Base-by-base conservation (phyloP, 306 rosid genomes). In the Cicer chorassanicum region DNA sequence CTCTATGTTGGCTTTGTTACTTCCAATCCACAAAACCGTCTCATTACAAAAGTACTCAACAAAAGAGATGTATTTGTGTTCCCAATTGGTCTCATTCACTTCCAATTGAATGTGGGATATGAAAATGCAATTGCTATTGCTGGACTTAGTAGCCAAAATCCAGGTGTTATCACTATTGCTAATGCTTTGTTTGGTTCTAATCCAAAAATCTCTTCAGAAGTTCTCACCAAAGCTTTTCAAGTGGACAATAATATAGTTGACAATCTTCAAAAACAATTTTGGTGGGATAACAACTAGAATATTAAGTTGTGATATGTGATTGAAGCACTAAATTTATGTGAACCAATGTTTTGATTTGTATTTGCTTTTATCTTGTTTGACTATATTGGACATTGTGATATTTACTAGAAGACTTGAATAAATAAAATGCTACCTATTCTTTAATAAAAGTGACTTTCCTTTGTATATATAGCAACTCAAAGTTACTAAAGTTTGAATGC, bases 1-100 rank as follows among this genome's bases (percentile, higher is more conserved):
- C 76, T 82, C 16, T 65, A 72, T 42, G 82, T 70, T 66, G 82
- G 85, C 5, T 82, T 82, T 57, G 78, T 82, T 10, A 76, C 85
- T 1, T 76, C 82, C 19, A 73, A 73, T 3, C 77, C 68, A 5
- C 1, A 75, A 9, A 75, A 75, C 8, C 65, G 53, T 40, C 73
- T 75, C 55, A 38, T 64, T 11, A 75, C 80, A 1, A 75, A 75
- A 75, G 73, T 75, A 1, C 80, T 75, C 1, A 40, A 65, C 50
- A 75, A 74, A 5, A 72, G 80, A 64, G 80, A 75, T 75, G 80
- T 75, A 0, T 75, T 75, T 75, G 73, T 65, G 12, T 75, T 73
- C 9, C 80, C 80, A 41, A 51, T 65, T 75, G 80, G 80, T 4
- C 80, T 75, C 44, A 69, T 74, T 63, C 83, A 83, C 65, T 84